Evolutionary conservation across 2,329 filamentous ascomycete genomes (phyloP), one percentile per base, ranked within the genome.

Genomic region (Fusarium sp.): DNA sequence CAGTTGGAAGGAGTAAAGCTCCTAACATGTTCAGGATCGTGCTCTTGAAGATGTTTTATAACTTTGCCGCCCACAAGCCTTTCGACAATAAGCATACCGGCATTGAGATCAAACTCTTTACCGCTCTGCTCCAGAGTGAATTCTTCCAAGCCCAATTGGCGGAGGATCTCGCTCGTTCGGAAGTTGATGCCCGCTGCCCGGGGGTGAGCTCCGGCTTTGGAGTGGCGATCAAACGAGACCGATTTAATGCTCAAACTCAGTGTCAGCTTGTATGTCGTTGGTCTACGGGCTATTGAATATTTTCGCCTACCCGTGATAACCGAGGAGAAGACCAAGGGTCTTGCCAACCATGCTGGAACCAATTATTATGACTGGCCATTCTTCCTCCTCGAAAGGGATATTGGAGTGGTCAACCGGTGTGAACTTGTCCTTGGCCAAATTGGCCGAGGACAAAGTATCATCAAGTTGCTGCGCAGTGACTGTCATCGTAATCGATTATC

Each of bases 331-430:
- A 20, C 56, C 56, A 20, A 59, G 56, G 1, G 56, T 14, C n/a
- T 59, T 50, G 7, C 56, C 56, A 33, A 59, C 56, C 56, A 59
- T 52, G 35, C 56, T 59, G 11, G 56, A 59, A 17, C 56, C 44
- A 27, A 52, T 59, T 15, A 59, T 59, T 4, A 52, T 59, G 3
- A 59, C 56, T 15, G 56, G 44, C 56, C 56, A 50, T 52, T 59
- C 35, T 33, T 59, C 55, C 0, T 59, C 29, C 35, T 50, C 35
- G 11, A 59, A 12, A 9, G 56, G 56, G 1, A 59, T 41, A 13
- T 22, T 35, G 6, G 56, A 50, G 9, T 59, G 35, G 2, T 59
- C 45, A n/a, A 50, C 13, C 1, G 44, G 27, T 17, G 35, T 50
- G 7, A 50, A 50, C 35, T 50, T 50, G 17, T 50, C 55, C 44